Base-by-base conservation (phyloP, 768 basidiomycete genomes). In the Suillus paluster region DNA sequence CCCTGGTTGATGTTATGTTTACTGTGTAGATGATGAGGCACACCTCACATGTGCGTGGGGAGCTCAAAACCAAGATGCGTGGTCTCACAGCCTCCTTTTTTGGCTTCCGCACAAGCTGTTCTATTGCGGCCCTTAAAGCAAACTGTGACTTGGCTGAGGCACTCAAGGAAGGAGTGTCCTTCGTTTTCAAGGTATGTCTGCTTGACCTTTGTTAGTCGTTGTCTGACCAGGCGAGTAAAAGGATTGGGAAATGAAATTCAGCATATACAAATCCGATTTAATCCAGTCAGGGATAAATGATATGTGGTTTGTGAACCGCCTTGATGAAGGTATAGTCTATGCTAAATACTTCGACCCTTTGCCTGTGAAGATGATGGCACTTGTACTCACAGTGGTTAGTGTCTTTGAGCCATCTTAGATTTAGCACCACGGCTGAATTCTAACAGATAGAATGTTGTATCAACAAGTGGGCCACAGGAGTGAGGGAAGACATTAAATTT, bases 261-360 rank as follows among this genome's bases (percentile, higher is more conserved):
- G 72, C 10, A 39, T 74, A 1, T 75, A 71, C 59, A 64, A 72
- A 58, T 57, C 66, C 23, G 44, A 38, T 1, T 66, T 73, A 21
- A 63, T 74, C 19, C 74, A 75, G 49, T 64, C 65, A 46, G 45
- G 57, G 1, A 48, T 68, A 57, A 73, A 74, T 49, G 36, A 41
- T 6, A 63, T 71, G 52, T 74, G 70, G 70, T 74, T 75, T 61
- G 54, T 46, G 30, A 71, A 73, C 56, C 56, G 59, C 2, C 59
- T 50, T 25, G 68, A 70, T 54, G 68, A 74, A 46, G 74, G 74
- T 21, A 61, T 72, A 5, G 52, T 59, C 5, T 66, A 69, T 33
- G 52, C 57, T 12, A 65, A 64, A 33, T 52, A 66, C 30, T 75
- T 74, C 52, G 63, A 67, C 21, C 73, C 70, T 19, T 39, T 67